Conservation (phyloP, 176 grass and related monocot genomes). For the Rhynchospora tenuis region DNA sequence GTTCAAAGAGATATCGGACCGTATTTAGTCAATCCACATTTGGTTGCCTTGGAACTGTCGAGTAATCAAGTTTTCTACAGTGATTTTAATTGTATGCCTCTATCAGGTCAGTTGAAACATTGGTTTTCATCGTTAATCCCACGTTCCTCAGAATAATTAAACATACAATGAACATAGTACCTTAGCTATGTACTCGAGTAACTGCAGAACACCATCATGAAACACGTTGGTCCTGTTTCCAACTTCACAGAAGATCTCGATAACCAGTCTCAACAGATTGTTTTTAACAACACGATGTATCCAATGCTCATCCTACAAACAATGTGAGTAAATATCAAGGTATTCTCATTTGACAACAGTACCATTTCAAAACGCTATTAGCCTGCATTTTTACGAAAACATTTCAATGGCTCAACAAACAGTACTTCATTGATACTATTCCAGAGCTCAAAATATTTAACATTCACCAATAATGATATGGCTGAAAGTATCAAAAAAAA, state of each 20-base stretch:
- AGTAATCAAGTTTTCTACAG: too few relatives aligned
- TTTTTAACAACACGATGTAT: conserved; percentile 49
- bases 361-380: not conserved
- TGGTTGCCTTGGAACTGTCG: too few relatives aligned
- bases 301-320: conserved; percentile 76
- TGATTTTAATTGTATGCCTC: too few relatives aligned
- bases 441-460: not conserved
- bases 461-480: not conserved
- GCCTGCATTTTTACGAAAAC: not conserved
- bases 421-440: not conserved
- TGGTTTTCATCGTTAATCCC: too few relatives aligned
- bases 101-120: too few relatives aligned
- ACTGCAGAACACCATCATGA: conserved; percentile 58
- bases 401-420: not conserved
- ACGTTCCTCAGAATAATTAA: not conserved
- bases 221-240: conserved; percentile 77
- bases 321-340: not conserved
- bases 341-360: not conserved
- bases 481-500: not conserved
- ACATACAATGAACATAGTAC: conserved; percentile 25
- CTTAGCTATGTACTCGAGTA: conserved; percentile 80
- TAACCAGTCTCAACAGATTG: conserved; percentile 73
- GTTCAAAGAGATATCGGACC: too few relatives aligned
- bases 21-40: too few relatives aligned
- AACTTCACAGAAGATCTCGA: conserved; percentile 64